phyloP scores from a whole-genome alignment of 441 rosid genomes.

The Geranium incanum region DNA sequence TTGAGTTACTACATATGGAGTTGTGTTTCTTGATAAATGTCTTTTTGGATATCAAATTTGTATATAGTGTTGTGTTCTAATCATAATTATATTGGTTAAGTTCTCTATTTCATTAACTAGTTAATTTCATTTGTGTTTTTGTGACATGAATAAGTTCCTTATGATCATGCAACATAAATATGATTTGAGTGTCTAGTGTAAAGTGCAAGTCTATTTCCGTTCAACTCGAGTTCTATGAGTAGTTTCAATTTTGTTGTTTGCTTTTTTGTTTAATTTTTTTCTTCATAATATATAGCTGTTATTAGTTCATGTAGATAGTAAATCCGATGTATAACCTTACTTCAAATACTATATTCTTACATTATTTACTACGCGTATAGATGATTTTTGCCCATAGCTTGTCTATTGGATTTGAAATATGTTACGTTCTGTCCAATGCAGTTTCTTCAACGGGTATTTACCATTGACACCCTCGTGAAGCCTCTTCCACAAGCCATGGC shows the following conservation, averaged over 20 bases:
- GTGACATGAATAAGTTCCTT: not conserved
- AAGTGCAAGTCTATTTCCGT: not conserved
- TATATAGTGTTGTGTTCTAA: not conserved
- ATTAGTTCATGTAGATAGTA: no score
- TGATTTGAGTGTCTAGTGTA: no score
- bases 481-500: slow-evolving; percentile 94
- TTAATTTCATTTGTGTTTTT: not conserved
- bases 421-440: slow-evolving; percentile 24
- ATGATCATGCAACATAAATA: no score
- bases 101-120: not conserved
- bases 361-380: no score
- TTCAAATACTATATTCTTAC: no score
- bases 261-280: no score
- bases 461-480: slow-evolving; percentile 86
- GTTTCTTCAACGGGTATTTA: slow-evolving; percentile 87
- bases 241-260: no score
- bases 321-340: no score
- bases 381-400: no score
- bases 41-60: not conserved
- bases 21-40: not conserved
- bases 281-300: no score
- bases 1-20: not conserved
- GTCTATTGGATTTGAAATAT: no score
- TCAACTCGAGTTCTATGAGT: not conserved
- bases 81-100: not conserved